Evolutionary conservation across 2,329 filamentous ascomycete species (phyloP), one percentile per base, ranked within the genome.

Genomic region (Ophiostoma pallidulum): DNA sequence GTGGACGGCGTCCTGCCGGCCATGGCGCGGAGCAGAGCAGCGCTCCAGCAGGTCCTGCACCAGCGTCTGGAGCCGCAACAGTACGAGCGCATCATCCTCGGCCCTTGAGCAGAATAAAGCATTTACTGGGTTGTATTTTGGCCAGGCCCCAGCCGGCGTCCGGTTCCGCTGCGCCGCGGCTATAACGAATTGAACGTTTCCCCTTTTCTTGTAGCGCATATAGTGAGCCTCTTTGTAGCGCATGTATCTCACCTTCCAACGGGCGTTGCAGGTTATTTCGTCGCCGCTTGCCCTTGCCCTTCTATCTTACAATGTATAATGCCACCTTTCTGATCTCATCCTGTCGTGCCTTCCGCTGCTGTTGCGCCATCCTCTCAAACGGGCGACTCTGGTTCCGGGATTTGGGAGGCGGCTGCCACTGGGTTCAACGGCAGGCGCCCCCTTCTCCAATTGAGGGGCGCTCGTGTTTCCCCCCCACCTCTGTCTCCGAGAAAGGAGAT

Each of bases 1-100:
- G 69, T 76, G 13, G 70, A 73, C 1, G 72, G 70, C 7, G 64
- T 80, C 4, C 55, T 70, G 6, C 71, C 72, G 1, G 69, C 72
- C 29, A 69, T 80, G 14, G 60, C 56, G 16, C 67, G 63, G 47
- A 74, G 67, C 53, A 66, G 64, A 42, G 74, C 74, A 2, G 68
- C 72, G 4, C 55, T 80, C 45, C 71, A 72, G 55, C 66, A 66
- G 13, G 66, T 72, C 31, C 56, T 80, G 49, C 64, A 70, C 31
- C 61, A 64, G 38, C 66, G 73, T 50, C 58, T 79, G 20, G 66
- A 67, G 24, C 60, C 60, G 29, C 64, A 66, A 31, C 61, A 67
- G 51, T 72, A 74, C 48, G 74, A 76, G 47, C 62, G 64, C 35
- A 68, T 75, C 13, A 50, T 78, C 36, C 59, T 77, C 52, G 70